A percentile compares a stretch with the other conserved stretches of the same genome.
These are phyloP conservation scores for Trapa bicornis DNA, from an alignment of 345 rosid genomes.

Conservation along the genomic window DNA sequence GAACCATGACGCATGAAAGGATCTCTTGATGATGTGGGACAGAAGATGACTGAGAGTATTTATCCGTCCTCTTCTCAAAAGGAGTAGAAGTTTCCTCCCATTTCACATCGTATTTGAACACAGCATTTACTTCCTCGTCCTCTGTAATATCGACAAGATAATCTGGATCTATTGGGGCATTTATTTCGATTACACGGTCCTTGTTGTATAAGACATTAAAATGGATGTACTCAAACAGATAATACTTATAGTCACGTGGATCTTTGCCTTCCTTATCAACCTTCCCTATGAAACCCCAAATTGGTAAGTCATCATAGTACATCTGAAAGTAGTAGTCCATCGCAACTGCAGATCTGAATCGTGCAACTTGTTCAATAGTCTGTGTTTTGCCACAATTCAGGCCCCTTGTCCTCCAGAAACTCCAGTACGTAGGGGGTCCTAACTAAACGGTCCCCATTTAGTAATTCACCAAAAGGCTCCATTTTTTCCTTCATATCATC, in stretches of 20 bases:
- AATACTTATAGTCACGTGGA: conserved; percentile 29
- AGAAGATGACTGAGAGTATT: conserved; percentile 32
- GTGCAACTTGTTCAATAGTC: conserved; percentile 12
- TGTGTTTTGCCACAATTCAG: conserved; percentile 9
- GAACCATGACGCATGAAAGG: conserved; percentile 40
- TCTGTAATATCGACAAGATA: conserved; percentile 28
- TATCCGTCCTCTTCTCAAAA: conserved; percentile 38
- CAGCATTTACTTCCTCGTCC: conserved; percentile 29
- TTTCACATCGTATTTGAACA: conserved; percentile 30
- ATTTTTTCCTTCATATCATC: conserved; percentile 11
- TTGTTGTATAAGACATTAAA: conserved; percentile 31
- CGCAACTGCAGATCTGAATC: conserved; percentile 12
- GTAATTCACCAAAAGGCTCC: conserved; percentile 15
- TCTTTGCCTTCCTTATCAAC: conserved; percentile 31
- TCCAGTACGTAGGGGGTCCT: conserved; percentile 11
- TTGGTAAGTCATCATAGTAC: conserved; percentile 41
- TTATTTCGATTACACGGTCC: conserved; percentile 35
- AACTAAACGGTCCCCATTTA: conserved; percentile 16
- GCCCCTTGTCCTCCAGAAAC: conserved; percentile 10
- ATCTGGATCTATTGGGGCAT: conserved; percentile 24
- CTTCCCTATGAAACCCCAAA: conserved; percentile 41
- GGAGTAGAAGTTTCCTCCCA: conserved; percentile 37
- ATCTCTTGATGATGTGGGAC: conserved; percentile 38
- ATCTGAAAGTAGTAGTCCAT: conserved; percentile 35
- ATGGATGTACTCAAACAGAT: conserved; percentile 27